Percentiles rank a stretch among this genome's conserved stretches.
Conservation (phyloP, 306 rosid species). For the Rosa multiflora region DNA sequence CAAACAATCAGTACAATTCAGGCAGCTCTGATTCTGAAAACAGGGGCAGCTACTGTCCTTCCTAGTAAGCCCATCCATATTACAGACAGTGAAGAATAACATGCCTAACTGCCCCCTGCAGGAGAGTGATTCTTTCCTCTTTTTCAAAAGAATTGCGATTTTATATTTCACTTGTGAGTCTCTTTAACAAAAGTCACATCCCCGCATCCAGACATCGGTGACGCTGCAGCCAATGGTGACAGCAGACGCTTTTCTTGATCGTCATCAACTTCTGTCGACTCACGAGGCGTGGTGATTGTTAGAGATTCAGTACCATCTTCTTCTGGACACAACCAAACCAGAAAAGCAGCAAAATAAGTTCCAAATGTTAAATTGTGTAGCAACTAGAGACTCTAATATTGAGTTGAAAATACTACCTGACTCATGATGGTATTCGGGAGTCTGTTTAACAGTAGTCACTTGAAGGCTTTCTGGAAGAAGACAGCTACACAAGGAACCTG, state of each 20-base stretch:
- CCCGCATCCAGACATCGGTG: slow-evolving; percentile 31
- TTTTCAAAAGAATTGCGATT: neutral
- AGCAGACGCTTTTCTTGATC: slow-evolving; percentile 69
- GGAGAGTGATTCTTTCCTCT: neutral
- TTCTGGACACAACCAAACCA: slow-evolving; percentile 43
- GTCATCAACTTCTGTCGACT: slow-evolving; percentile 49
- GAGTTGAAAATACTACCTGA: slow-evolving; percentile 52
- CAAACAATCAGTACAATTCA: slow-evolving; percentile 12
- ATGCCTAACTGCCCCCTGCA: neutral
- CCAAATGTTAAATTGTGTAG: slow-evolving; percentile 22
- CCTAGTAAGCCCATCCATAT: neutral
- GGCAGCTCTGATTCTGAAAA: slow-evolving; percentile 4
- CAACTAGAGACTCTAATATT: neutral
- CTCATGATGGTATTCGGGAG: slow-evolving; percentile 69
- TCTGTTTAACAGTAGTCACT: slow-evolving; percentile 71
- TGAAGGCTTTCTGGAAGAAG: slow-evolving; percentile 94
- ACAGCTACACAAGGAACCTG: slow-evolving; percentile 93
- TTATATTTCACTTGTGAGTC: slow-evolving; percentile 33
- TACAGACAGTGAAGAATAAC: neutral
- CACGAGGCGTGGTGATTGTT: slow-evolving; percentile 47
- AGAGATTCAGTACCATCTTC: slow-evolving; percentile 59
- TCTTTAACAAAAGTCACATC: slow-evolving; percentile 63
- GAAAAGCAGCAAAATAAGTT: slow-evolving; percentile 18
- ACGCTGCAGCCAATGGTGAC: slow-evolving; percentile 38
- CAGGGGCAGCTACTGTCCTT: neutral